A percentile compares a stretch with the other conserved stretches of the same genome.
Evolutionary conservation across 371 early-diverging fungal genomes (phyloP).

Genomic region (Saksenaea oblongispora): DNA sequence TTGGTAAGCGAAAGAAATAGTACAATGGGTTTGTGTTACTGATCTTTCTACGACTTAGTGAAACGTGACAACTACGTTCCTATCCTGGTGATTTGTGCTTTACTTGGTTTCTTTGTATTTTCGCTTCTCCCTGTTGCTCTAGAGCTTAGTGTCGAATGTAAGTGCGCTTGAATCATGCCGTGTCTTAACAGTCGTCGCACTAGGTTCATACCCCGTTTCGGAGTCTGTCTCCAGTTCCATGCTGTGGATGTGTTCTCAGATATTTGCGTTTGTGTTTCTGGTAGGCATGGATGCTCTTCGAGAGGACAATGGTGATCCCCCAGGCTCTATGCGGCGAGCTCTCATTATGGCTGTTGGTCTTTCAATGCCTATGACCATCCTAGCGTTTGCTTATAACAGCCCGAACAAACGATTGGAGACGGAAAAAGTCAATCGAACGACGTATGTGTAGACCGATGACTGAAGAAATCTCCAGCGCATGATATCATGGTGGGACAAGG

Average conservation of each 20-base stretch:
- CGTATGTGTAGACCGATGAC: too few relatives aligned
- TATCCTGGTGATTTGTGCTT: slow-evolving; percentile 27
- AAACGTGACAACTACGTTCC: slow-evolving; percentile 31
- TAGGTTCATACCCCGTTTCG: slow-evolving; percentile 45
- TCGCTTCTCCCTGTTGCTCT: slow-evolving; percentile 45
- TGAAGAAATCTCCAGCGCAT: too few relatives aligned
- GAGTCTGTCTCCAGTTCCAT: slow-evolving; percentile 46
- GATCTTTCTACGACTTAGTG: slow-evolving; percentile 22
- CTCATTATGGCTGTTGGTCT: slow-evolving; percentile 34
- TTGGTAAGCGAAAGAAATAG: slow-evolving; percentile 30
- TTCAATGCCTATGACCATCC: slow-evolving; percentile 32
- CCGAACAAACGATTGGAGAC: slow-evolving; percentile 39
- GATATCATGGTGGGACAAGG: too few relatives aligned
- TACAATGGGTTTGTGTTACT: neutral
- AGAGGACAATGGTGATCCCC: slow-evolving; percentile 26
- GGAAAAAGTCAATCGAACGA: slow-evolving; percentile 26
- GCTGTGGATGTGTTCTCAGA: slow-evolving; percentile 44
- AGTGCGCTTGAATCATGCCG: slow-evolving; percentile 17
- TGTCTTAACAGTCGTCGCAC: too few relatives aligned
- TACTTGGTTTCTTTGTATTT: slow-evolving; percentile 44
- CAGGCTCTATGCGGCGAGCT: slow-evolving; percentile 31
- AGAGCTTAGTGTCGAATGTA: slow-evolving; percentile 50
- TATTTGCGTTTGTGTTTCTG: slow-evolving; percentile 37
- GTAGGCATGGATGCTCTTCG: slow-evolving; percentile 40
- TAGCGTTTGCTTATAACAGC: slow-evolving; percentile 30